phyloP scores from a whole-genome alignment of 129 eudicot genomes.

The Escallonia herrerae region DNA sequence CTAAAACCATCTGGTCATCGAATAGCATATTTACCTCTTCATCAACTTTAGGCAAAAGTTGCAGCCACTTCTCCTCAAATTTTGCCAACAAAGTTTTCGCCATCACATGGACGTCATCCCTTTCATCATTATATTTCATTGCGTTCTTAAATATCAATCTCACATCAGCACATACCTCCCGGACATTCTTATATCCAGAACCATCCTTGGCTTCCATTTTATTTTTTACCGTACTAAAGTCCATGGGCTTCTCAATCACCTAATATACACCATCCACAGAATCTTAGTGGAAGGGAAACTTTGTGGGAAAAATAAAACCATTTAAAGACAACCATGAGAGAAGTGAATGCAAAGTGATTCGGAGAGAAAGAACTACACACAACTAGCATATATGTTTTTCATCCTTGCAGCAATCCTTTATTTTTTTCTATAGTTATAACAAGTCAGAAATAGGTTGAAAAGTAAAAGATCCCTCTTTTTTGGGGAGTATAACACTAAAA shows the following conservation, averaged over 20 bases:
- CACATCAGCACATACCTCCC: constrained; percentile 85
- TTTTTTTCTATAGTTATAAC: no score
- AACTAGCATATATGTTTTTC: no score
- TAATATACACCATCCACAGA: constrained; percentile 23
- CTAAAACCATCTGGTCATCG: background rate
- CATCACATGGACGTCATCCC: constrained; percentile 80
- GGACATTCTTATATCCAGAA: constrained; percentile 62
- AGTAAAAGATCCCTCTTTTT: no score
- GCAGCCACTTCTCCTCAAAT: constrained; percentile 93
- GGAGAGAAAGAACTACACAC: no score
- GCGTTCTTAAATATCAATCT: constrained; percentile 84
- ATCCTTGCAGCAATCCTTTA: no score
- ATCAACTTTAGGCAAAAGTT: constrained; percentile 85
- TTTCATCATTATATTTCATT: constrained; percentile 80
- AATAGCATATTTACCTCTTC: constrained; percentile 62
- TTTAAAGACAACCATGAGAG: no score
- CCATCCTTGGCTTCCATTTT: constrained; percentile 89
- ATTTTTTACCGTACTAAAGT: constrained; percentile 65
- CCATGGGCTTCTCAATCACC: constrained; percentile 89
- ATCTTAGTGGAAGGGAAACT: background rate
- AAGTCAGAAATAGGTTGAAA: no score
- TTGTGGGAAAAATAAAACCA: background rate
- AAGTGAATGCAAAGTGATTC: no score
- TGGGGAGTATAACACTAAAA: no score
- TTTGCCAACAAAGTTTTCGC: constrained; percentile 73